Base-by-base conservation (phyloP, 129 eudicot species). In the Saussurea involucrata region DNA sequence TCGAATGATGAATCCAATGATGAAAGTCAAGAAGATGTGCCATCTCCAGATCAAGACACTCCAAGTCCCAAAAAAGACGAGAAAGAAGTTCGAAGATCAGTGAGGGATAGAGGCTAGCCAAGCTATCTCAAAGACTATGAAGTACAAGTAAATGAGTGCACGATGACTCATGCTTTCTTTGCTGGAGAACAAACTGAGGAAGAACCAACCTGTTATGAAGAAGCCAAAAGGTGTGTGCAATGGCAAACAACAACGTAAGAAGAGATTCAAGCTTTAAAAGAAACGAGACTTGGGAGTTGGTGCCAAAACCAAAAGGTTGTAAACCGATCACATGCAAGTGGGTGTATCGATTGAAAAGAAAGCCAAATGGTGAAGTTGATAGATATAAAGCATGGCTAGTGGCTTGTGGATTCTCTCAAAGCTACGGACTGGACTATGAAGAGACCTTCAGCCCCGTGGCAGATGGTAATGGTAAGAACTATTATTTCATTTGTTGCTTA, bases 401-500 rank as follows among this genome's bases (percentile, higher is more conserved):
- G 21, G 32, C 73, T 8, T 21, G 58, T 22, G 73, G 31, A 1
- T 69, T 73, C 9, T 49, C 18, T 46, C 55, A 73, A 21, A 73
- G 68, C 6, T 53, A 57, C 0, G 33, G 77, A 9, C 2, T 73
- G 18, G 55, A 73, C 8, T 73, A 73, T 57, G 58, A 69, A 49
- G 32, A 36, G 7, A 69, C 58, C 1, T 69, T 69, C 18, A 69
- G 20, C 46, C 58, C 55, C 25, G 28, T 73, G 5, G 68, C 55
- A 73, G 13, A 57, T 37, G 55, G 77, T 53, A 2, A 73, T 17
- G 6, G 9, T 57, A 9, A 57, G 68, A 58, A 5, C 20, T 1
- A 29, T 72, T 17, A 37, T 72, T 17, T 72, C 77, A 7, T 67
- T 72, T 42, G 77, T 33, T n/a, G 77, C 68, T 17, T 11, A 25